These are phyloP conservation scores for Conoideocrella luteorostrata DNA, from an alignment of 2,329 filamentous ascomycete genomes.

Conservation along the genomic window DNA sequence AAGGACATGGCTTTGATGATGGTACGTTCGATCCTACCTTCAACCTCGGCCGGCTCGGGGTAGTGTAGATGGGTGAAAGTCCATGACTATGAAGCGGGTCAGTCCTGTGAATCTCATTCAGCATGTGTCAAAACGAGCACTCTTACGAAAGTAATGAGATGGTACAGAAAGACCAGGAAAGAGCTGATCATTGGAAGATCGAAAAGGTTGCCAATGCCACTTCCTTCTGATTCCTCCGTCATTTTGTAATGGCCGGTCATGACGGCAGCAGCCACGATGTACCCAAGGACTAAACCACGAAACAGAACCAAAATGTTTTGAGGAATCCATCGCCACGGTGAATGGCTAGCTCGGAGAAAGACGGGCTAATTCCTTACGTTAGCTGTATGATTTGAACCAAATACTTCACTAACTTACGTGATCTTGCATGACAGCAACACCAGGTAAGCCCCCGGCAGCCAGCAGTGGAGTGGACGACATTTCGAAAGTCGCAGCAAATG, in stretches of 20 bases:
- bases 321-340: conserved; percentile 41
- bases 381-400: neutral
- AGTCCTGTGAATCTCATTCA: neutral
- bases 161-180: conserved; percentile 37
- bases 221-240: conserved; percentile 31
- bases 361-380: conserved; percentile 33
- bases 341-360: conserved; percentile 45
- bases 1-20: conserved; percentile 38
- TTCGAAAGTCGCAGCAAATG: no score
- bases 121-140: neutral
- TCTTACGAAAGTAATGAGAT: conserved; percentile 40
- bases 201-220: conserved; percentile 37
- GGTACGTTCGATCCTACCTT: conserved; percentile 28
- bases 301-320: conserved; percentile 39
- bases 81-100: conserved; percentile 33
- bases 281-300: conserved; percentile 35
- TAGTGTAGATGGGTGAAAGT: conserved; percentile 46
- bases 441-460: conserved; percentile 22
- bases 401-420: conserved; percentile 20
- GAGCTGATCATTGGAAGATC: conserved; percentile 43
- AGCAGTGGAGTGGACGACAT: conserved; percentile 32
- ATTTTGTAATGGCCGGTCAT: conserved; percentile 42
- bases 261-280: conserved; percentile 34
- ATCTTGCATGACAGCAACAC: conserved; percentile 27
- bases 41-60: conserved; percentile 32